A percentile compares a stretch with the other conserved stretches of the same genome.
Evolutionary conservation across 164 flowering plant genomes (phyloP).

Genomic region (Amborella trichopoda): DNA sequence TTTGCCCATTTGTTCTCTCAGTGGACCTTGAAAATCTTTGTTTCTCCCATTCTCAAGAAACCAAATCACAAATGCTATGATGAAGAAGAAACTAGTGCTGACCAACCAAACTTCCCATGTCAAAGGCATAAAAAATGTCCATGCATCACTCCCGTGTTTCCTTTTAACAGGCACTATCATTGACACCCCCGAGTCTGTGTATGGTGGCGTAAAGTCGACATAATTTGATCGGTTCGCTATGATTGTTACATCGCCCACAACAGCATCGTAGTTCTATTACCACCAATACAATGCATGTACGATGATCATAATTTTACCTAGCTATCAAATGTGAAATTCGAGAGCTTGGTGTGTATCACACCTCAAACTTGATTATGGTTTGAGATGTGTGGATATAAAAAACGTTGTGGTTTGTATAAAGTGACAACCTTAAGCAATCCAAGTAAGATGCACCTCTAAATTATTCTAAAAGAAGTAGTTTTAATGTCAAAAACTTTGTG

Average conservation of each 20-base stretch:
- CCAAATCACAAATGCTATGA: constrained; percentile 29
- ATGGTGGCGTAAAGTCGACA: constrained; percentile 85
- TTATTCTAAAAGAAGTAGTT: too few species aligned
- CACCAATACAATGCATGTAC: too few species aligned
- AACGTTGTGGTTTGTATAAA: too few species aligned
- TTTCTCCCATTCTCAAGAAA: constrained; percentile 26
- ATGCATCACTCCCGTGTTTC: constrained; percentile 32
- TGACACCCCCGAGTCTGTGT: constrained; percentile 70
- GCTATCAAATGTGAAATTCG: too few species aligned
- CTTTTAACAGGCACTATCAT: constrained; percentile 59
- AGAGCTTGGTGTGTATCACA: too few species aligned
- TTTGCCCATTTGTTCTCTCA: constrained; percentile 18
- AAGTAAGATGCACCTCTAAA: too few species aligned
- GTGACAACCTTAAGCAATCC: too few species aligned
- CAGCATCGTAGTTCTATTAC: constrained; percentile 61
- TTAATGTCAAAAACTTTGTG: too few species aligned
- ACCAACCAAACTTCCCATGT: constrained; percentile 53
- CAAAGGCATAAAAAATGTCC: constrained; percentile 76
- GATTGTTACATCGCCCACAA: constrained; percentile 70
- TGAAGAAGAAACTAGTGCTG: constrained; percentile 43
- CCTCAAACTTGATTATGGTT: too few species aligned
- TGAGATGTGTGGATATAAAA: too few species aligned
- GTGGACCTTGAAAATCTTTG: constrained; percentile 28
- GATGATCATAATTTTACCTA: too few species aligned
- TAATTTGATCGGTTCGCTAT: constrained; percentile 48